Conservation (phyloP, 495 filamentous ascomycete genomes). For the Podospora didyma region DNA sequence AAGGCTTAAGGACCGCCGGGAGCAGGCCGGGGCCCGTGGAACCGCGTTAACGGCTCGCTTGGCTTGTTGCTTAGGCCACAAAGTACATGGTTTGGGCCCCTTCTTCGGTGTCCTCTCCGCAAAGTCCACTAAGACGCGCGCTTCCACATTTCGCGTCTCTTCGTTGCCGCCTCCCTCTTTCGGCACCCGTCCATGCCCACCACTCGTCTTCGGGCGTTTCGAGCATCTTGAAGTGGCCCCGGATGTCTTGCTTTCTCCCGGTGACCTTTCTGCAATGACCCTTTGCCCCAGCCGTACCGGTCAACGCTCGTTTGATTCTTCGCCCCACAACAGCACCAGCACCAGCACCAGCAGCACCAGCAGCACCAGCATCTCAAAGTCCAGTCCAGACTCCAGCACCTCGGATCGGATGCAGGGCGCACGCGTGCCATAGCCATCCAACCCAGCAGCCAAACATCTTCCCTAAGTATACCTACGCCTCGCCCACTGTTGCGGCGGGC, state of each 20-base stretch:
- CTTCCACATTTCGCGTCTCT: conserved; percentile 35
- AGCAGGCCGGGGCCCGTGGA: conserved; percentile 8
- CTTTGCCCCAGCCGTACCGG: conserved; percentile 5
- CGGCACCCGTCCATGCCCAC: conserved; percentile 22
- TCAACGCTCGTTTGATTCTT: conserved; percentile 27
- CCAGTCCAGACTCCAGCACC: neutral
- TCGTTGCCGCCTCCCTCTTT: conserved; percentile 29
- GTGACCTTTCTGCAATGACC: conserved; percentile 23
- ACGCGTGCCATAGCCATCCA: neutral
- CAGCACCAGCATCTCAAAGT: too few species aligned
- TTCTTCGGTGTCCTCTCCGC: conserved; percentile 16
- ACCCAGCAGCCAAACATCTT: conserved; percentile 7
- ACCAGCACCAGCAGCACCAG: too few species aligned
- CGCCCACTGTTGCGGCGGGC: conserved; percentile 26
- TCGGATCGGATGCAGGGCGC: conserved; percentile 12
- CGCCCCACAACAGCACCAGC: conserved; percentile 1
- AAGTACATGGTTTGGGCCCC: conserved; percentile 15
- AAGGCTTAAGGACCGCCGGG: conserved; percentile 1
- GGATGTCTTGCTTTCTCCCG: conserved; percentile 19
- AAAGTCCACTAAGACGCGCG: conserved; percentile 32
- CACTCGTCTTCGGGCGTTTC: conserved; percentile 26
- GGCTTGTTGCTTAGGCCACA: neutral
- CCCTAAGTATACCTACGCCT: conserved; percentile 21
- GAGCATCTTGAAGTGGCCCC: conserved; percentile 27
- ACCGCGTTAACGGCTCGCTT: neutral